Conservation (phyloP, 768 basidiomycete genomes). For the Amanita pallidorosea region DNA sequence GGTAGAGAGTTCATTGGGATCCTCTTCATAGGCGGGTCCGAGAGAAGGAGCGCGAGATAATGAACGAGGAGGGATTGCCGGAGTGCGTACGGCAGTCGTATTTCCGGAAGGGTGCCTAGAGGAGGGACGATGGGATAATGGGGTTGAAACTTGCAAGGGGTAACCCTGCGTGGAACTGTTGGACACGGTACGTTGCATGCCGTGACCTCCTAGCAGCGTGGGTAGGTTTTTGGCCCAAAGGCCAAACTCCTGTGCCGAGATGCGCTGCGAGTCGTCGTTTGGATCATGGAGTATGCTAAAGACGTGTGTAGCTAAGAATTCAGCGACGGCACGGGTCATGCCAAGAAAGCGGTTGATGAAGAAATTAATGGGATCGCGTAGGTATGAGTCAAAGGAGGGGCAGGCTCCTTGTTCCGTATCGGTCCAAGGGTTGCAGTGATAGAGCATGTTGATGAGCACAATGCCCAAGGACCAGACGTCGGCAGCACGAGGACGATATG, state of each 20-base stretch:
- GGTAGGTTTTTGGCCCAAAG: slow-evolving; percentile 80
- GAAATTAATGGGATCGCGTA: slow-evolving; percentile 70
- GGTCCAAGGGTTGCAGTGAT: slow-evolving; percentile 97
- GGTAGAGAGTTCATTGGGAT: slow-evolving; percentile 36
- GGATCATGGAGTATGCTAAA: slow-evolving; percentile 71
- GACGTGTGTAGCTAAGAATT: slow-evolving; percentile 74
- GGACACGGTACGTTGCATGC: slow-evolving; percentile 50
- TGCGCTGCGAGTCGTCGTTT: slow-evolving; percentile 52
- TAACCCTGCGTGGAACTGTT: slow-evolving; percentile 56
- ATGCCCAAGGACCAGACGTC: slow-evolving; percentile 99
- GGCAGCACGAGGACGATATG: slow-evolving; percentile 88
- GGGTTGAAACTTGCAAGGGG: slow-evolving; percentile 48
- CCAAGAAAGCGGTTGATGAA: slow-evolving; percentile 86
- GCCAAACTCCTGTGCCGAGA: slow-evolving; percentile 78
- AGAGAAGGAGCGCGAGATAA: slow-evolving; percentile 58
- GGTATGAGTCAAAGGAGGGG: slow-evolving; percentile 74
- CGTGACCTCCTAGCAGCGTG: slow-evolving; percentile 45
- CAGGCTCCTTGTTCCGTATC: slow-evolving; percentile 80
- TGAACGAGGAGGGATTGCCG: slow-evolving; percentile 41
- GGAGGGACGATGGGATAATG: slow-evolving; percentile 60
- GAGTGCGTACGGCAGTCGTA: slow-evolving; percentile 36
- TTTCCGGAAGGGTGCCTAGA: slow-evolving; percentile 50
- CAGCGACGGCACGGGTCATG: slow-evolving; percentile 79
- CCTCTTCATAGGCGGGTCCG: slow-evolving; percentile 37
- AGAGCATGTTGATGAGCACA: slow-evolving; percentile 98